Evolutionary conservation across 202 grass and related monocot genomes (phyloP), one percentile per base, ranked within the genome.

Genomic region (Cymbopogon flexuosus): DNA sequence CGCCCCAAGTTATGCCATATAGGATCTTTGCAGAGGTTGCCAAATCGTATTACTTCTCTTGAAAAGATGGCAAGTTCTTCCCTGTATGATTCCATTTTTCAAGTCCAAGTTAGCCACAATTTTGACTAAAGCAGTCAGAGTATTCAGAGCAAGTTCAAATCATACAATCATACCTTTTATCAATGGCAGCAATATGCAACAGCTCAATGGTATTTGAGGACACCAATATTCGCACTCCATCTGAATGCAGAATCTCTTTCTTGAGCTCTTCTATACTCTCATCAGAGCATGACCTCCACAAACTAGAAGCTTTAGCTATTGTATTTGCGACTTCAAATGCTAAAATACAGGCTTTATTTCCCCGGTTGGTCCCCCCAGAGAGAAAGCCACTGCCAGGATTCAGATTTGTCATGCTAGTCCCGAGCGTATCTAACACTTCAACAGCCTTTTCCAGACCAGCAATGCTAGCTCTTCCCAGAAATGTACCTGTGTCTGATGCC

Each of bases 251-350:
- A 80, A 93, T 71, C 42, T 94, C 95, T 85, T 80, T 84, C 52
- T 98, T 95, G 36, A 98, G 75, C 37, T 84, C 83, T 78, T 70
- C 84, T 82, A 98, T 91, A 68, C 84, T 98, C 41, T 91, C 79
- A 11, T 98, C 90, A 4, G 95, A 95, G 81, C 88, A 92, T 22
- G 92, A 93, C 16, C 84, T 89, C 90, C 88, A 95, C 35, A 98
- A 81, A 42, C 21, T 84, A 58, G 92, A 86, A 39, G 86, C 86
- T 84, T 98, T 98, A 73, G 88, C 88, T 84, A 98, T 95, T 14
- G 95, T 98, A 68, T 95, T 98, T 14, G 95, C 95, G 3, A 98
- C 92, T 90, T 98, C 95, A 68, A 98, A 98, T 82, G 95, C 86
- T 70, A 98, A 79, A 76, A 98, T 98, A 30, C 65, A 77, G 21